These are phyloP conservation scores for Didymella arachidicola DNA, from an alignment of 2,329 filamentous ascomycete species.

Conservation along the genomic window DNA sequence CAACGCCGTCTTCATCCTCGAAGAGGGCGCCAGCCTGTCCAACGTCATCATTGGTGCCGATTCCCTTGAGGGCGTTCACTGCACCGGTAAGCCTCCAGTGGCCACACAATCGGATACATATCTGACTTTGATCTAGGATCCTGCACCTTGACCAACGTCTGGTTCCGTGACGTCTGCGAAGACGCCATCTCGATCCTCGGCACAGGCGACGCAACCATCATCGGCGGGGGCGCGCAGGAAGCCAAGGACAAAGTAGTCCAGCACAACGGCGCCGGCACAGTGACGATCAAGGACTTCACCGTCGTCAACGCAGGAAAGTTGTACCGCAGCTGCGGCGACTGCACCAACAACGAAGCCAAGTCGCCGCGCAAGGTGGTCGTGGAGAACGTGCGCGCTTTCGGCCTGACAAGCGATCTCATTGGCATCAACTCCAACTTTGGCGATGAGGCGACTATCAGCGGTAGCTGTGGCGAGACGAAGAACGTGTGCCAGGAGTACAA, in stretches of 20 bases:
- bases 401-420: constrained; percentile 51
- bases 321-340: constrained; percentile 58
- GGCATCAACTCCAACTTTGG: constrained; percentile 61
- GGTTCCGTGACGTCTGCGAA: constrained; percentile 46
- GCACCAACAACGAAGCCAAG: constrained; percentile 54
- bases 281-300: constrained; percentile 50
- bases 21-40: constrained; percentile 58
- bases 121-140: constrained; percentile 42
- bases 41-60: constrained; percentile 64
- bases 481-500: constrained; percentile 36
- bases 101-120: not conserved
- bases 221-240: constrained; percentile 45
- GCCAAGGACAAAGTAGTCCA: constrained; percentile 50
- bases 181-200: constrained; percentile 42
- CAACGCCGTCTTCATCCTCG: constrained; percentile 61
- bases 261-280: constrained; percentile 45
- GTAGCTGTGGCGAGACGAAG: constrained; percentile 45
- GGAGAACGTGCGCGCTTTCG: constrained; percentile 51
- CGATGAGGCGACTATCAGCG: constrained; percentile 55
- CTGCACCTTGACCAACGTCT: constrained; percentile 53
- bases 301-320: constrained; percentile 59
- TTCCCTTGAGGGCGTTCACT: constrained; percentile 61
- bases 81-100: constrained; percentile 51
- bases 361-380: constrained; percentile 54
- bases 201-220: constrained; percentile 43